Base-by-base conservation (phyloP, 2,329 filamentous ascomycete genomes). In the Calycina herbarum region DNA sequence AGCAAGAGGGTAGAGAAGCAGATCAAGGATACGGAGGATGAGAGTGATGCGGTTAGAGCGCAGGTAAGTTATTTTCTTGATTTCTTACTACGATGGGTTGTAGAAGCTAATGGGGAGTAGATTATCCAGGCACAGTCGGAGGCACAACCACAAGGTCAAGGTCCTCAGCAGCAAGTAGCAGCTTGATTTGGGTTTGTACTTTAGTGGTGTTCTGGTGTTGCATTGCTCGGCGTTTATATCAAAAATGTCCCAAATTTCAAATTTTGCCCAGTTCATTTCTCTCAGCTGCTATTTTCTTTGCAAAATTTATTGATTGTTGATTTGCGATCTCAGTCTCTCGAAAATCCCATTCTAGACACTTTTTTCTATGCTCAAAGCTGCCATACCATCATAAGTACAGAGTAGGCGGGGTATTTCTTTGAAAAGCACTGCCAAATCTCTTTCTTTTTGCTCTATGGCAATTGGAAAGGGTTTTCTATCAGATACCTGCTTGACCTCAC, bases 1-100 rank as follows among this genome's bases (percentile, higher is more conserved):
- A 90, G 88, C 75, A 86, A 87, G 74, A 83, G 89, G 31, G 84
- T 91, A 60, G 89, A 92, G 74, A 81, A 80, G 58, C 86, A 88
- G 73, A 90, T 92, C 69, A 80, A 83, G 68, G 85, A 85, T 29
- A 82, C 88, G 60, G 84, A 91, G 72, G 83, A 85, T 31, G 86
- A 86, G 77, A 86, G 85, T 67, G 88, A 92, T 73, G 83, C 82
- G 67, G 85, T 87, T 75, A 88, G 88, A 75, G 80, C 83, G 69
- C 86, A 91, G 80, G 86, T 89, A 76, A 81, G 70, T 62, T 40
- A n/a, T 29, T 24, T 59, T 31, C n/a, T 11, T 51, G 20, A 51
- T 24, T 45, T 45, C 2, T 24, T 24, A 11, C 6, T 20, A 24
- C 10, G 2, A 62, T 40, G 11, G 5, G 42, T 11, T 57, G 38